Conservation (phyloP, 2,329 filamentous ascomycete genomes). For the Ophiostoma ulmi region DNA sequence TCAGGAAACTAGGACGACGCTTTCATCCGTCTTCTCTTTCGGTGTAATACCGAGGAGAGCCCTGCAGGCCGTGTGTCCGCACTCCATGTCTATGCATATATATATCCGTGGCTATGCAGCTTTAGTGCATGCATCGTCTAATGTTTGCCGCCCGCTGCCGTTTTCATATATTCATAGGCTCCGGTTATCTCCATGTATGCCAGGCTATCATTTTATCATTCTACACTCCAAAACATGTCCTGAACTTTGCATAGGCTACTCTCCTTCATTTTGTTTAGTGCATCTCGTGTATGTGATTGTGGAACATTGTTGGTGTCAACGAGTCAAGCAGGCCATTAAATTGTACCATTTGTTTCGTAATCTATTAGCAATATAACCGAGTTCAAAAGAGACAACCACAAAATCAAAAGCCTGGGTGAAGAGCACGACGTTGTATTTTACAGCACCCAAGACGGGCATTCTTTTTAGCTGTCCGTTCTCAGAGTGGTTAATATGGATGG, state of each 20-base stretch:
- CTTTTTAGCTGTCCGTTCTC: background rate
- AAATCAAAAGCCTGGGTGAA: background rate
- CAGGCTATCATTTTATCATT: no score
- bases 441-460: background rate
- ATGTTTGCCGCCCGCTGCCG: background rate
- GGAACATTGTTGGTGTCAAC: background rate
- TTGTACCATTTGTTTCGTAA: background rate
- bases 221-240: no score
- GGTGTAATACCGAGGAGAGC: background rate
- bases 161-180: background rate
- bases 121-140: background rate
- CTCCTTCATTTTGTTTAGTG: background rate
- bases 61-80: background rate
- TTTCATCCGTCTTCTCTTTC: background rate
- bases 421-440: background rate
- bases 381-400: background rate
- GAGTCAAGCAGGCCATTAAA: background rate
- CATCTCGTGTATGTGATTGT: background rate
- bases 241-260: background rate
- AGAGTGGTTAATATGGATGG: conserved; percentile 7
- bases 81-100: background rate
- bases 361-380: background rate
- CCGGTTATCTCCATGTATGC: background rate
- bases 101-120: background rate
- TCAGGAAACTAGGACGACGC: background rate